These are phyloP conservation scores for Botryotinia calthae DNA, from an alignment of 2,329 filamentous ascomycete species.

Conservation along the genomic window DNA sequence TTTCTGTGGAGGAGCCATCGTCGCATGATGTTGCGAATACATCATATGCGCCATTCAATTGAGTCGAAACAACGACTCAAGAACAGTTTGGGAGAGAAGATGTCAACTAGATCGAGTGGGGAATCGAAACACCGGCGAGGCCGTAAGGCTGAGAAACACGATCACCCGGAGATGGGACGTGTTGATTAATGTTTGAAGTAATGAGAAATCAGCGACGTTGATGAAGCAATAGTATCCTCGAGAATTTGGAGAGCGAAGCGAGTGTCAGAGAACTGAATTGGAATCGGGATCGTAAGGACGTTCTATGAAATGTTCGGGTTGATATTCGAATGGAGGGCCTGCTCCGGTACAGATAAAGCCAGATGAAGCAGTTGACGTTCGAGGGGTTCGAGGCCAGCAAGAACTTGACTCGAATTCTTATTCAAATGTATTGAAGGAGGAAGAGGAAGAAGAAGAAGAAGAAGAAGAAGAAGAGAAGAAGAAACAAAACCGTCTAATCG, in stretches of 20 bases:
- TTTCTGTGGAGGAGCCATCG: conserved; percentile 90
- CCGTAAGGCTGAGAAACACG: conserved; percentile 28
- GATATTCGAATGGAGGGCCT: conserved; percentile 33
- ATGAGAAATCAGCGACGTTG: conserved; percentile 30
- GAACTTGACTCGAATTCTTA: conserved; percentile 31
- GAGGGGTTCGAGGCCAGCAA: conserved; percentile 40
- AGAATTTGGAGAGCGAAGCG: conserved; percentile 30
- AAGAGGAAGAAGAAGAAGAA: background rate
- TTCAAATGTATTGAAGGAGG: background rate
- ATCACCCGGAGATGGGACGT: conserved; percentile 23
- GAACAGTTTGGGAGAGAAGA: conserved; percentile 25
- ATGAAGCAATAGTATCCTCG: conserved; percentile 36
- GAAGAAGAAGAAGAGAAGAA: background rate
- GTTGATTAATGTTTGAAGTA: conserved; percentile 24
- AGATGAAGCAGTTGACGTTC: conserved; percentile 39
- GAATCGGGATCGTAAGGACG: conserved; percentile 24
- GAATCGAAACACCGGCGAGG: conserved; percentile 35
- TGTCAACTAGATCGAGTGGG: conserved; percentile 25
- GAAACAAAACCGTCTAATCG: background rate
- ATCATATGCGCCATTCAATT: conserved; percentile 49
- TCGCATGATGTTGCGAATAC: conserved; percentile 74
- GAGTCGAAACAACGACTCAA: conserved; percentile 34
- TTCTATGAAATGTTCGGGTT: conserved; percentile 17
- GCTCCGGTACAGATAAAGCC: conserved; percentile 38
- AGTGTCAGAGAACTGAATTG: conserved; percentile 27